Percentiles rank a stretch among this genome's conserved stretches.
These are phyloP conservation scores for Fagus sylvatica DNA, from an alignment of 306 rosid species.

Conservation along the genomic window DNA sequence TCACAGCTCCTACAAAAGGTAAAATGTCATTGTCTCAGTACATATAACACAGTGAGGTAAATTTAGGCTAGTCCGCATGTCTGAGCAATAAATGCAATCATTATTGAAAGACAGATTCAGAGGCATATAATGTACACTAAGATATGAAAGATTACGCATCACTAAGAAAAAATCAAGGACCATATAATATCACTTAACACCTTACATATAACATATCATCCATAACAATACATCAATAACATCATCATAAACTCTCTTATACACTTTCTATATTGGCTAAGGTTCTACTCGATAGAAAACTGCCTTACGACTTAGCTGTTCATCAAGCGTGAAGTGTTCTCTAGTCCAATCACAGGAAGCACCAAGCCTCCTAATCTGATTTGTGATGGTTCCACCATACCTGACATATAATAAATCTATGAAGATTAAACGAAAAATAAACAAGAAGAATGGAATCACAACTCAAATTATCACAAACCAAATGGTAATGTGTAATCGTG, in stretches of 20 bases:
- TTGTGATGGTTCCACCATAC: conserved; percentile 91
- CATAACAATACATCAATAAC: not conserved
- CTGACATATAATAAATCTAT: conserved; percentile 40
- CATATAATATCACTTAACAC: conserved; percentile 12
- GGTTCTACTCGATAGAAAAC: conserved; percentile 52
- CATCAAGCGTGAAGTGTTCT: conserved; percentile 96
- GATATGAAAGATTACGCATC: conserved; percentile 1
- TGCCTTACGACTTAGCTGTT: conserved; percentile 98
- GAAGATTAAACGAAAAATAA: conserved; percentile 11
- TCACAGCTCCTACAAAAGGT: conserved; percentile 78
- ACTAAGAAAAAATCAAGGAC: not conserved
- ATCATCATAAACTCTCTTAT: conserved; percentile 15
- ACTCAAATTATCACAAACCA: not conserved
- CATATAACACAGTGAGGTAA: conserved; percentile 10
- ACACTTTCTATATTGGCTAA: conserved; percentile 23
- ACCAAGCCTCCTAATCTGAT: conserved; percentile 98
- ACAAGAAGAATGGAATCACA: conserved; percentile 11
- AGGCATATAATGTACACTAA: not conserved
- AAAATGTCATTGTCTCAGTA: conserved; percentile 40
- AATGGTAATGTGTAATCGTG: not conserved
- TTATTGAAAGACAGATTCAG: conserved; percentile 17
- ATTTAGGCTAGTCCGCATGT: conserved; percentile 3
- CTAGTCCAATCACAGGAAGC: conserved; percentile 98
- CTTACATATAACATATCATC: conserved; percentile 13
- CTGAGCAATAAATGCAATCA: not conserved